Evolutionary conservation across 2,329 filamentous ascomycete species (phyloP).

Genomic region (Paraconiothyrium sp.): DNA sequence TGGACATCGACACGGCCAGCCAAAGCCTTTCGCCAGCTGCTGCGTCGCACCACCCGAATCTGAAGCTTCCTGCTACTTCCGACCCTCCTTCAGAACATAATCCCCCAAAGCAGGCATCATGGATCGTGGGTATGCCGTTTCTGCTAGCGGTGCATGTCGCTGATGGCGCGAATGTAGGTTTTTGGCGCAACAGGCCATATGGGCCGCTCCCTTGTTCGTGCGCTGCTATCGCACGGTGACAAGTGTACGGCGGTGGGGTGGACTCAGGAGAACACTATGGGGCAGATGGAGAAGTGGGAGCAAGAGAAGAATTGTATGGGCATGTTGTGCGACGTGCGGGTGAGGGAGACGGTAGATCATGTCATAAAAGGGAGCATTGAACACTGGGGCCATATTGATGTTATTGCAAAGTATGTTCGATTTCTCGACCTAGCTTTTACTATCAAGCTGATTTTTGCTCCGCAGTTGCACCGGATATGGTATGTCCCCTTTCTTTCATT

Average conservation of each 20-base stretch:
- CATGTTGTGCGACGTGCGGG: constrained; percentile 88
- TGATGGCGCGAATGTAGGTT: constrained; percentile 58
- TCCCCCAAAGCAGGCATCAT: constrained; percentile 79
- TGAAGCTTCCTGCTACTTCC: constrained; percentile 81
- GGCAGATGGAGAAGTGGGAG: constrained; percentile 74
- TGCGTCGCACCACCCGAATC: constrained; percentile 50
- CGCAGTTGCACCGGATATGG: constrained; percentile 85
- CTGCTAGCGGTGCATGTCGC: constrained; percentile 6
- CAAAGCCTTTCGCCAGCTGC: constrained; percentile 50
- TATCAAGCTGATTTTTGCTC: constrained; percentile 9
- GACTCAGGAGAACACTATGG: constrained; percentile 76
- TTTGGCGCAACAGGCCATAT: constrained; percentile 98
- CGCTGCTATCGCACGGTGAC: constrained; percentile 81
- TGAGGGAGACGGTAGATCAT: constrained; percentile 76
- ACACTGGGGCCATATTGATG: constrained; percentile 83
- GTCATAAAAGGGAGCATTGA: constrained; percentile 76
- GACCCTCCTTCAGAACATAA: constrained; percentile 80
- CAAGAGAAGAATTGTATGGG: constrained; percentile 74
- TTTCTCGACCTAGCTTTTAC: constrained; percentile 2
- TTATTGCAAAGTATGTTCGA: constrained; percentile 76
- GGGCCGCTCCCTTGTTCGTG: constrained; percentile 87
- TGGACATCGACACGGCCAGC: constrained; percentile 49
- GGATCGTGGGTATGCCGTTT: constrained; percentile 73
- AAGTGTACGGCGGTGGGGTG: constrained; percentile 87
- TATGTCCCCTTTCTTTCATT: constrained; percentile 17